Evolutionary conservation across 352 stramenopile genomes (phyloP).

Genomic region (Pythium myriotylum): DNA sequence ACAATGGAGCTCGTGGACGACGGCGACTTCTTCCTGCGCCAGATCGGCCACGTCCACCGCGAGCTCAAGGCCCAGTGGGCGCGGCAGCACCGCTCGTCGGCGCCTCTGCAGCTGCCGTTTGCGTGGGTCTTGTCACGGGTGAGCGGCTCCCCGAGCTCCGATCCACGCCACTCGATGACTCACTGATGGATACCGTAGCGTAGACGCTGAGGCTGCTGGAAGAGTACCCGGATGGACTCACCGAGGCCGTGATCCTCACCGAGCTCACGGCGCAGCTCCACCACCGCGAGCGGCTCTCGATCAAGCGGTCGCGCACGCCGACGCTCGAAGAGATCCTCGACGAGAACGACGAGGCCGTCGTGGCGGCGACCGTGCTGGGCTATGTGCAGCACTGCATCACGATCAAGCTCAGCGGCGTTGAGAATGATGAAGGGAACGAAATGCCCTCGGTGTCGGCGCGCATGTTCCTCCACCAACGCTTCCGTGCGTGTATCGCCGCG

Average conservation of each 20-base stretch:
- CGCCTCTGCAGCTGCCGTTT: conserved; percentile 40
- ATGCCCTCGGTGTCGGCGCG: neutral
- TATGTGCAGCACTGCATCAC: conserved; percentile 47
- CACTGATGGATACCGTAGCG: conserved; percentile 7
- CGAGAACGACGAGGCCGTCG: conserved; percentile 44
- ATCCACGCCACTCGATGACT: no score
- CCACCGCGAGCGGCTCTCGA: conserved; percentile 27
- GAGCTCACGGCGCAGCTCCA: conserved; percentile 55
- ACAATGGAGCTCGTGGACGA: conserved; percentile 64
- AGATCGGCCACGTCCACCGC: conserved; percentile 44
- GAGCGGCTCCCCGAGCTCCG: neutral
- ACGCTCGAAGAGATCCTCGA: conserved; percentile 35
- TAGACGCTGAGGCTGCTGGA: conserved; percentile 56
- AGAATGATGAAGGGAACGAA: conserved; percentile 27
- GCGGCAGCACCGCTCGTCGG: conserved; percentile 28
- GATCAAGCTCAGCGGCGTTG: conserved; percentile 32
- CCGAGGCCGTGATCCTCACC: conserved; percentile 59
- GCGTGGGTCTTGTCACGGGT: conserved; percentile 65
- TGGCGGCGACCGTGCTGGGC: conserved; percentile 34
- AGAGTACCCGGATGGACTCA: conserved; percentile 72
- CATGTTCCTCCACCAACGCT: conserved; percentile 72
- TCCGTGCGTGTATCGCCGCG: conserved; percentile 45
- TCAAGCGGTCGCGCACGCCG: conserved; percentile 15
- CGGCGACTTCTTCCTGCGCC: conserved; percentile 49
- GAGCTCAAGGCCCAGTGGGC: conserved; percentile 46